These are phyloP conservation scores for Cercospora sp. DNA, from an alignment of 2,329 filamentous ascomycete genomes.

Conservation along the genomic window DNA sequence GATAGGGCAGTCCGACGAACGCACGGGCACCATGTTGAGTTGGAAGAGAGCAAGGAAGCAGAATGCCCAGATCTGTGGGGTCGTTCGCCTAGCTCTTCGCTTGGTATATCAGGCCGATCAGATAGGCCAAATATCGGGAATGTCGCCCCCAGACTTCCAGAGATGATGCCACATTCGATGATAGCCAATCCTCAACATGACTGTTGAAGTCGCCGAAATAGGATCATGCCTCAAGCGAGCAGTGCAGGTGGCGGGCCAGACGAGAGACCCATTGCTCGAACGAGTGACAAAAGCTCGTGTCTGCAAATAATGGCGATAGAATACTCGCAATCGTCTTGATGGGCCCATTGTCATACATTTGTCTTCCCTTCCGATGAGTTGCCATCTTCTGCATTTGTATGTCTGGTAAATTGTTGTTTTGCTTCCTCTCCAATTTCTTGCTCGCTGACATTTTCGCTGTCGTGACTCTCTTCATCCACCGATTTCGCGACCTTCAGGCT, in stretches of 20 bases:
- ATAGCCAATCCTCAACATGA: neutral
- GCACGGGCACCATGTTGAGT: neutral
- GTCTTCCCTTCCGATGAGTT: neutral
- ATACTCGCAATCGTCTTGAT: neutral
- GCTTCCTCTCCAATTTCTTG: neutral
- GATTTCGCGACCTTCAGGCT: neutral
- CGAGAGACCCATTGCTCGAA: neutral
- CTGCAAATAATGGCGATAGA: neutral
- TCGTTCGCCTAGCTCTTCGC: neutral
- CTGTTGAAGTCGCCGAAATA: neutral
- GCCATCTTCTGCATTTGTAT: neutral
- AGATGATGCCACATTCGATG: neutral
- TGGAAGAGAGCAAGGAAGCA: neutral
- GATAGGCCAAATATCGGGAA: neutral
- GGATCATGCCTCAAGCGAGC: neutral
- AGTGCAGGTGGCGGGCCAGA: neutral
- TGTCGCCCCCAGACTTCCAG: neutral
- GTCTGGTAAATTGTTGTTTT: neutral
- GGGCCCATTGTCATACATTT: neutral
- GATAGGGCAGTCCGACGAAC: neutral
- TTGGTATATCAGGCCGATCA: neutral
- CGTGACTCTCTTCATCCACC: neutral
- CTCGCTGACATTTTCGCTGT: neutral
- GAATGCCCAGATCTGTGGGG: neutral
- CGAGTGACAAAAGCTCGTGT: neutral